Percentiles rank a stretch among this genome's conserved stretches.
Conservation (phyloP, 2,329 filamentous ascomycete species). For the Hymenoscyphus albidus region DNA sequence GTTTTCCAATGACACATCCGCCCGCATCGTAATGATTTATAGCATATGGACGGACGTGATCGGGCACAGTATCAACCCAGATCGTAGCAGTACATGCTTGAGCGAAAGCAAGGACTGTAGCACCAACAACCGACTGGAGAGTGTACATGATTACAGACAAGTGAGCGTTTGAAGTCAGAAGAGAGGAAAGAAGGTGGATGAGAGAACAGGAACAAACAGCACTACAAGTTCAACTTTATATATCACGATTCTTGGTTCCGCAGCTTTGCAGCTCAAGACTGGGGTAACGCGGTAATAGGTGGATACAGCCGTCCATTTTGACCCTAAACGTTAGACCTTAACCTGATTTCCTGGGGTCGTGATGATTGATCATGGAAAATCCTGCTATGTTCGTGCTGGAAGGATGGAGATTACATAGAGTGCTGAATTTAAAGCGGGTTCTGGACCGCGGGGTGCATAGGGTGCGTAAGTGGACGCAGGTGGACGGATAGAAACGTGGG, state of each 20-base stretch:
- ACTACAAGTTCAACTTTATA: background rate
- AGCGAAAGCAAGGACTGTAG: background rate
- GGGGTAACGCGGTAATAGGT: background rate
- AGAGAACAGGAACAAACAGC: background rate
- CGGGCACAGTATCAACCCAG: constrained; percentile 25
- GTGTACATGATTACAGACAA: background rate
- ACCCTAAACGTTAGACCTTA: background rate
- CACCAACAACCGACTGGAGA: background rate
- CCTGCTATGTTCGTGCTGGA: background rate
- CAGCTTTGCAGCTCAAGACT: background rate
- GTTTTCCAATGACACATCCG: constrained; percentile 33
- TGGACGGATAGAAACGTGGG: background rate
- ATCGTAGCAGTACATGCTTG: constrained; percentile 10
- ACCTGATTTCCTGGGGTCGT: background rate
- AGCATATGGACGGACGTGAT: constrained; percentile 26
- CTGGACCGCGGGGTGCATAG: background rate
- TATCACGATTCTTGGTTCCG: background rate
- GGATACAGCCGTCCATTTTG: background rate
- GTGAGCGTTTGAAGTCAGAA: background rate
- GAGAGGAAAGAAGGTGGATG: background rate
- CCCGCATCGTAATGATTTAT: constrained; percentile 28
- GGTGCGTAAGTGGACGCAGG: background rate
- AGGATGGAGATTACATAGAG: background rate
- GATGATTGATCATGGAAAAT: background rate
- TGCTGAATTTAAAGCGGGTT: background rate